phyloP scores from a whole-genome alignment of 2,329 filamentous ascomycete species.

The Fusarium sp. region DNA sequence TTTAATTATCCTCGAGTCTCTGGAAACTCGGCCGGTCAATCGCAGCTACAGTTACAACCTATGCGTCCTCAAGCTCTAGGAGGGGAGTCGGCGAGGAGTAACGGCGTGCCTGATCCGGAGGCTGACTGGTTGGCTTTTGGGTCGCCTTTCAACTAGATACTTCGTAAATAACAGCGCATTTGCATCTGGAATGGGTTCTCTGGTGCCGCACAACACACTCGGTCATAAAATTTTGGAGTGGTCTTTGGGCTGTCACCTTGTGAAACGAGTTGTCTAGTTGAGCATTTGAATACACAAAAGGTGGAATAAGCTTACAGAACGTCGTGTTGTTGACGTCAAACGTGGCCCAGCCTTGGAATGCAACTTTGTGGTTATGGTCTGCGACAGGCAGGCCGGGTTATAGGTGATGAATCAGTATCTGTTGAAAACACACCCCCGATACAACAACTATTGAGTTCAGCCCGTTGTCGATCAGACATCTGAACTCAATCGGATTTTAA shows the following conservation, averaged over 20 bases:
- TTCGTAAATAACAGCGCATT: too few relatives aligned
- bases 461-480: conserved; percentile 7
- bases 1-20: conserved; percentile 59
- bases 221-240: neutral
- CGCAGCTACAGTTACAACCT: conserved; percentile 4
- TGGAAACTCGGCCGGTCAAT: conserved; percentile 39
- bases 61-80: conserved; percentile 11
- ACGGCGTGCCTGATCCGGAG: conserved; percentile 29
- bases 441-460: neutral
- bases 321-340: neutral
- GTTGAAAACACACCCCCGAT: conserved; percentile 4
- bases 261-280: neutral
- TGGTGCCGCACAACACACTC: neutral
- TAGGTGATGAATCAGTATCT: neutral
- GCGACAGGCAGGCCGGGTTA: neutral
- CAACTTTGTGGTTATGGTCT: neutral
- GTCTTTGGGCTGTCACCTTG: neutral
- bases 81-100: conserved; percentile 19
- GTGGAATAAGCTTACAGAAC: neutral
- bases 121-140: conserved; percentile 40
- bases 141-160: conserved; percentile 21
- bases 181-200: neutral
- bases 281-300: neutral
- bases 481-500: conserved; percentile 26
- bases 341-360: neutral